phyloP scores from a whole-genome alignment of 148 eudicot species.

The Pharnaceum exiguum region DNA sequence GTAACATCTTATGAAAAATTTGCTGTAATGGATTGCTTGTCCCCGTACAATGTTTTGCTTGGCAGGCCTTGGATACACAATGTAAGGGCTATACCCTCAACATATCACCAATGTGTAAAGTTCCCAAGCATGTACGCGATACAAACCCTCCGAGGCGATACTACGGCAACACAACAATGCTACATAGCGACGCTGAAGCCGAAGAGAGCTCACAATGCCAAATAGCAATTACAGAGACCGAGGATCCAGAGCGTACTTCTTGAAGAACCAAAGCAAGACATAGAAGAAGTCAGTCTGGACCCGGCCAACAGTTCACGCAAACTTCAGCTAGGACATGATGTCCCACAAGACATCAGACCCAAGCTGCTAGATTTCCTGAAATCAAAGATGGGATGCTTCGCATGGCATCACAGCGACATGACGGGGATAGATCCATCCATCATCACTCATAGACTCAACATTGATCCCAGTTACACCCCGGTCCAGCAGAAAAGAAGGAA shows the following conservation, averaged over 20 bases:
- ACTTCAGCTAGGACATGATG: not conserved
- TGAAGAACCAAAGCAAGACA: not conserved
- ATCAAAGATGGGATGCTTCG: not conserved
- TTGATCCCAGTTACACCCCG: not conserved
- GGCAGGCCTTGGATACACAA: not conserved
- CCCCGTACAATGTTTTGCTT: not conserved
- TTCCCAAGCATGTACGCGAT: not conserved
- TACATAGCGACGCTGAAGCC: not conserved
- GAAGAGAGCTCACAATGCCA: not conserved
- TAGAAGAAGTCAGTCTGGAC: not conserved
- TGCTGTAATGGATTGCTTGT: not conserved
- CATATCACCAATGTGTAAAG: not conserved
- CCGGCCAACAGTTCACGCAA: not conserved
- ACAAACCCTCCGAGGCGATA: not conserved
- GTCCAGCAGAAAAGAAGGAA: not conserved
- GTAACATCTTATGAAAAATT: not conserved
- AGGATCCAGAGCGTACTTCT: not conserved
- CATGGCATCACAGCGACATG: not conserved
- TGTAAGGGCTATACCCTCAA: not conserved
- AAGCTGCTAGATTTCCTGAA: not conserved
- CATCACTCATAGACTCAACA: not conserved
- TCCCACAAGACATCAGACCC: not conserved
- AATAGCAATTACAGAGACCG: not conserved
- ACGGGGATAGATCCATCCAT: not conserved
- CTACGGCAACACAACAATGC: not conserved